Conservation (phyloP, 1,284 basidiomycete genomes). For the Xerocomus amazonicus region DNA sequence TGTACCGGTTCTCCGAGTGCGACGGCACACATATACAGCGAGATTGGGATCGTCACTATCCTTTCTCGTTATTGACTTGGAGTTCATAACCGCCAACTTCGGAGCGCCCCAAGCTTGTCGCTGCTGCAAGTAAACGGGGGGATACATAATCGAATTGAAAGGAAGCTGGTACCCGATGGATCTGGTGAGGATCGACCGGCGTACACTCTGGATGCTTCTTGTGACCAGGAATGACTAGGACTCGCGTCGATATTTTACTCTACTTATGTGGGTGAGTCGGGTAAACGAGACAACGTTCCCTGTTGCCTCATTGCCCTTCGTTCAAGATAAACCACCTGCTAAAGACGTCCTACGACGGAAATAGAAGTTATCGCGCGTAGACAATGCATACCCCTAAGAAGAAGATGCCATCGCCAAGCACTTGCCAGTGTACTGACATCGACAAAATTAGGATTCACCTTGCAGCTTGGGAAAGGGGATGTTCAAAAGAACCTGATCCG, state of each 20-base stretch:
- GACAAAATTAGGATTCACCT: constrained; percentile 2
- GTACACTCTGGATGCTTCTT: neutral
- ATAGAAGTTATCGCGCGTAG: constrained; percentile 10
- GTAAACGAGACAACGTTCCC: neutral
- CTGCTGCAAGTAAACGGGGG: neutral
- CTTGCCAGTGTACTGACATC: neutral
- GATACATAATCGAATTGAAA: constrained; percentile 5
- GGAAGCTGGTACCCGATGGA: constrained; percentile 4
- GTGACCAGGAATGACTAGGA: neutral
- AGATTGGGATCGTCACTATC: neutral
- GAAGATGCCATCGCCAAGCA: constrained; percentile 1
- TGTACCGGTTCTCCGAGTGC: constrained; percentile 16
- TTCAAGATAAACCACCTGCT: constrained; percentile 8
- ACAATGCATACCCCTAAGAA: constrained; percentile 3
- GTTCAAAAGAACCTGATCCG: constrained; percentile 1
- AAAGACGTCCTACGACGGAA: constrained; percentile 8
- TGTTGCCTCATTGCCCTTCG: constrained; percentile 6
- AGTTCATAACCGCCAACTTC: constrained; percentile 5
- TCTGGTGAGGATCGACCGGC: constrained; percentile 12
- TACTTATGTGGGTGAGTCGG: neutral
- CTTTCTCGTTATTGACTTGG: constrained; percentile 3
- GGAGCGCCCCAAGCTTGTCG: constrained; percentile 2
- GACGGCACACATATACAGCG: constrained; percentile 1
- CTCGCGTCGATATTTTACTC: too few relatives aligned
- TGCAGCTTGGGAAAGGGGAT: neutral